Conservation (phyloP, 1,284 basidiomycete genomes). For the Leccinum ambiguum region DNA sequence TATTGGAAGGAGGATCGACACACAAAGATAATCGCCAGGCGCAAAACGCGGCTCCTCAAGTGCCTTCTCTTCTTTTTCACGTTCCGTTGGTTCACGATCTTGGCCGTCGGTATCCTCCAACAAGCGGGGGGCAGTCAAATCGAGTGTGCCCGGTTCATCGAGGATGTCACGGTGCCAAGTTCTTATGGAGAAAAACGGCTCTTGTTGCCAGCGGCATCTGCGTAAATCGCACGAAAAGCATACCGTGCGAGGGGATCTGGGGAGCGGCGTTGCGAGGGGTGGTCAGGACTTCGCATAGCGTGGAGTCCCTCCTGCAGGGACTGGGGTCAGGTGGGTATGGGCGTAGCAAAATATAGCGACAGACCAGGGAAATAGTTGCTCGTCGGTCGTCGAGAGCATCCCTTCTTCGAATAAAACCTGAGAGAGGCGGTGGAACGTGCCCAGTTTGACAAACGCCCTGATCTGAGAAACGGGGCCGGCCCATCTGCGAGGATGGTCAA, state of each 20-base stretch:
- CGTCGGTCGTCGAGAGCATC: constrained; percentile 68
- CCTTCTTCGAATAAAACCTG: constrained; percentile 66
- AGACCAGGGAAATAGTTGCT: constrained; percentile 77
- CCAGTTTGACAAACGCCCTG: constrained; percentile 76
- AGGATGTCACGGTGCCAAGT: constrained; percentile 74
- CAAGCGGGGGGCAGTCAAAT: constrained; percentile 55
- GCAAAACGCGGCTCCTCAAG: constrained; percentile 75
- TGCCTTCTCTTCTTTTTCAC: constrained; percentile 59
- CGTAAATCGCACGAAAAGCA: constrained; percentile 74
- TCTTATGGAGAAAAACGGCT: constrained; percentile 73
- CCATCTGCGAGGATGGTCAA: constrained; percentile 41
- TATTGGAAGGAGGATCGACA: constrained; percentile 67
- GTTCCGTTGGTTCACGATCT: constrained; percentile 38
- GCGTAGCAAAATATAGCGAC: constrained; percentile 14
- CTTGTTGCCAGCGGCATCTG: constrained; percentile 59
- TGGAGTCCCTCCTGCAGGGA: constrained; percentile 68
- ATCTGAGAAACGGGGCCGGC: constrained; percentile 68
- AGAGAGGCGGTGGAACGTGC: constrained; percentile 65
- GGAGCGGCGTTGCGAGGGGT: constrained; percentile 68
- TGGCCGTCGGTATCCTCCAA: constrained; percentile 50
- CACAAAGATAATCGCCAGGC: constrained; percentile 73
- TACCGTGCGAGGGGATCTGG: constrained; percentile 71
- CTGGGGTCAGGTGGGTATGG: constrained; percentile 6
- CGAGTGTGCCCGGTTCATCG: constrained; percentile 66
- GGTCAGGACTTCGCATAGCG: constrained; percentile 71